phyloP scores from a whole-genome alignment of 257 asterid species.

The Ajuga chamaepitys region DNA sequence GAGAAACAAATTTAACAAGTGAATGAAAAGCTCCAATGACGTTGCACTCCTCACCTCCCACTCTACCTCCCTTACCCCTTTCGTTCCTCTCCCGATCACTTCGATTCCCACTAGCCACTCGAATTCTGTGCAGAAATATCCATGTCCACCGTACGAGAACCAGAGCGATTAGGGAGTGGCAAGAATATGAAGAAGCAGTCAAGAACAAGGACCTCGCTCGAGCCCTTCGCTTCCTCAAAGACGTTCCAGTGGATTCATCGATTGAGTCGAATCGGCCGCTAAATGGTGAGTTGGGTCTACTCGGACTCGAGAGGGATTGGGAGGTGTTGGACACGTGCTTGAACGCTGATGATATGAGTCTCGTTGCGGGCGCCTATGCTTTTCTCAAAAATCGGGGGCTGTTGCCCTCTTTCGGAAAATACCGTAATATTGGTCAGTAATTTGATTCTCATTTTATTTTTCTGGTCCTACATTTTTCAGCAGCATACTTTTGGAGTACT shows the following conservation, averaged over 20 bases:
- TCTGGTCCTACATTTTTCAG: not conserved
- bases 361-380: conserved; percentile 69
- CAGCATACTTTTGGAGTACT: not conserved
- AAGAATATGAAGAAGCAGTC: conserved; percentile 86
- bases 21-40: conserved; percentile 27
- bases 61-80: conserved; percentile 2
- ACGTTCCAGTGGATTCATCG: conserved; percentile 31
- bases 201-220: conserved; percentile 80
- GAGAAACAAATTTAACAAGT: not conserved
- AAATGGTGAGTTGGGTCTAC: conserved; percentile 12
- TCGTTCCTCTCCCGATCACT: not conserved
- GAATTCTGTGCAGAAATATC: not conserved
- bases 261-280: conserved; percentile 16
- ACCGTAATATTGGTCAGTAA: conserved; percentile 55
- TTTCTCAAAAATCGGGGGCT: conserved; percentile 61
- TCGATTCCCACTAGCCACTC: not conserved
- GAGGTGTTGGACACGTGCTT: conserved; percentile 78
- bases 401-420: conserved; percentile 67
- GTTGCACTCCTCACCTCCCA: conserved; percentile 4
- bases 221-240: conserved; percentile 71
- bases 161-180: conserved; percentile 72
- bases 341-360: conserved; percentile 95
- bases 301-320: conserved; percentile 60
- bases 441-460: not conserved
- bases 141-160: conserved; percentile 7